These are phyloP conservation scores for Saccharomycopsis capsularis DNA, from an alignment of 805 yeast genomes.

Conservation along the genomic window DNA sequence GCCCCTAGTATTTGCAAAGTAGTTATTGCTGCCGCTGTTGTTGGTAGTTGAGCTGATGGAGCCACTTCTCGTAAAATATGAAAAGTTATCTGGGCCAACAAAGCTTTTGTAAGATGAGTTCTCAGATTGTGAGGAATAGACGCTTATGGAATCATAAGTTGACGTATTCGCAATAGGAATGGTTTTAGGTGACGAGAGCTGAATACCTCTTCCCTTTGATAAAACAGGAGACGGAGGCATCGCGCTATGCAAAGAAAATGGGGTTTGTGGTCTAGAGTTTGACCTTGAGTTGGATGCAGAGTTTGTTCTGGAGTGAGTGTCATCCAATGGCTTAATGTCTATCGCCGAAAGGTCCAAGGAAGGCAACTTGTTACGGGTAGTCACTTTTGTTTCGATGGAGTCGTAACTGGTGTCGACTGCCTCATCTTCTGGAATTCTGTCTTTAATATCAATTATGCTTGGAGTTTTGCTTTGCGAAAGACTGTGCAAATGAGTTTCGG, in stretches of 20 bases:
- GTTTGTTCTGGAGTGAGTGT: not conserved
- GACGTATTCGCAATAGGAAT: constrained; percentile 12
- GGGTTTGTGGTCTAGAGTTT: constrained; percentile 9
- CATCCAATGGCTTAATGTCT: not conserved
- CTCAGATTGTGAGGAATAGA: constrained; percentile 15
- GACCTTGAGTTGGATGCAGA: not conserved
- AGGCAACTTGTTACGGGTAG: not conserved
- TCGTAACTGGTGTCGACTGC: constrained; percentile 5
- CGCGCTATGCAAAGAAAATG: not conserved
- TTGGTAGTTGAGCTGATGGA: constrained; percentile 1
- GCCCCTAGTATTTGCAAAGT: not conserved
- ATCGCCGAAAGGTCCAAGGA: constrained; percentile 2
- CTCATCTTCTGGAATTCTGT: not conserved
- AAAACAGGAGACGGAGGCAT: constrained; percentile 10
- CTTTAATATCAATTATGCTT: not conserved
- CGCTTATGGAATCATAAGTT: constrained; percentile 9
- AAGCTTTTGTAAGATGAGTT: constrained; percentile 11
- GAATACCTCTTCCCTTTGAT: constrained; percentile 4
- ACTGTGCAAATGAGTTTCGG: not conserved
- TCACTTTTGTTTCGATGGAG: not conserved
- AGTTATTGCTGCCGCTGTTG: not conserved
- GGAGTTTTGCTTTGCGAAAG: not conserved
- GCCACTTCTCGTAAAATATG: constrained; percentile 2
- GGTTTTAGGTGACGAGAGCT: constrained; percentile 17
- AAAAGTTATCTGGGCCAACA: not conserved